Evolutionary conservation across 225 moss, liverwort and hornwort species (phyloP).

Genomic region (Marchantia polymorpha): DNA sequence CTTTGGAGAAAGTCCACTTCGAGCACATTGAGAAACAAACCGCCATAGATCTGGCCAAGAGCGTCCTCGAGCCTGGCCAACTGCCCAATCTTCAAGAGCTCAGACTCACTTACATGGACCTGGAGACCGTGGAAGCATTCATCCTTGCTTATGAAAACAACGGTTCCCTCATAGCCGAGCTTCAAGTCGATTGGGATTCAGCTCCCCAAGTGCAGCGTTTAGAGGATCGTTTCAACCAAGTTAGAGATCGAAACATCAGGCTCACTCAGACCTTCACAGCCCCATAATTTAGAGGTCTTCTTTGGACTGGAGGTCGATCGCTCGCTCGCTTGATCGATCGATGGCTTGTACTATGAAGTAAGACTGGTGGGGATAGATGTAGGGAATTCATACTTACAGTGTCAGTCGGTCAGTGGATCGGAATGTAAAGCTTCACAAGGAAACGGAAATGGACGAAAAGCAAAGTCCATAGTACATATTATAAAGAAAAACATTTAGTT

Average conservation of each 20-base stretch:
- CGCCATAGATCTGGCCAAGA: conserved; percentile 12
- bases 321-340: neutral
- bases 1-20: conserved; percentile 18
- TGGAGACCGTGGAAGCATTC: conserved; percentile 5
- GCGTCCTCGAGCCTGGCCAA: conserved; percentile 17
- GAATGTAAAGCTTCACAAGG: neutral
- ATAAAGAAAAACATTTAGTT: neutral
- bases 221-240: conserved; percentile 4
- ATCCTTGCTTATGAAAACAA: conserved; percentile 15
- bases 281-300: neutral
- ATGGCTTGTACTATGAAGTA: too few relatives aligned
- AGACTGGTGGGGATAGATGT: too few relatives aligned
- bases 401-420: neutral
- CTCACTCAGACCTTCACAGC: neutral
- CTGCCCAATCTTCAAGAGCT: conserved; percentile 19
- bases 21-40: conserved; percentile 18
- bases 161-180: conserved; percentile 5
- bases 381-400: neutral
- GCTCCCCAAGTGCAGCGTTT: conserved; percentile 6
- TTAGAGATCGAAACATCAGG: conserved; percentile 12
- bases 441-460: neutral
- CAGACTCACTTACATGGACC: conserved; percentile 15
- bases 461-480: neutral
- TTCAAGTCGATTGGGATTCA: conserved; percentile 22
- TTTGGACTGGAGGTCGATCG: neutral